Base-by-base conservation (phyloP, 345 rosid genomes). In the Gossypium australe region DNA sequence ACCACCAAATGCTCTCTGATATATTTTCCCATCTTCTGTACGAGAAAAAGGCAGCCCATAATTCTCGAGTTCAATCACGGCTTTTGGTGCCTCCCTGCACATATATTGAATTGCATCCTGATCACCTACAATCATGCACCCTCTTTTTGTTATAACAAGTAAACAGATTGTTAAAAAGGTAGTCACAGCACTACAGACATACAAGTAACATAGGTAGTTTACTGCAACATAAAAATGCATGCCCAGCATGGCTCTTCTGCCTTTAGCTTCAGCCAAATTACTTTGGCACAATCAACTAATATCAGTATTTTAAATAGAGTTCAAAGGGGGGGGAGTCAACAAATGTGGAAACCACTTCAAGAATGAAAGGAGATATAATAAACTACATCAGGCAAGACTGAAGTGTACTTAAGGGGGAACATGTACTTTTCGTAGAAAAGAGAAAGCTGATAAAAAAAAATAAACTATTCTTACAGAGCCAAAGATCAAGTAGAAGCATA, bases 71-170 rank as follows among this genome's bases (percentile, higher is more conserved):
- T 95, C 99, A 78, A 95, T 93, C 48, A 95, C 99, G 11, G 99
- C 99, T 82, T 95, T 87, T 71, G 99, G 99, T 77, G 99, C 99
- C 84, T 95, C 99, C 83, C 99, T 85, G 77, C 99, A 95, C 99
- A 95, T 95, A 81, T 95, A 95, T 58, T 95, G 99, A 69, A 95
- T 93, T 27, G 98, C 97, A 88, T 95, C 99, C 79, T 95, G 99
- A 81, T 95, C 99, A 84, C 99, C 99, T 95, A 74, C 29, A 61
- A 74, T 9, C 61, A 73, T 22, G 27, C 68, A 48, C 34, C 58
- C 38, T 4, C 71, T 67, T 24, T 44, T n/a, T 10, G 44, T 60
- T 16, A 43, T 24, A 34, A 34, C 7, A 67, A 67, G 11, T 9
- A 10, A 25, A 67, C 25, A 47, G 47, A 4, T 17, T 22, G 44